phyloP scores from a whole-genome alignment of 2,329 filamentous ascomycete species.

The Ambrosiella xylebori region DNA sequence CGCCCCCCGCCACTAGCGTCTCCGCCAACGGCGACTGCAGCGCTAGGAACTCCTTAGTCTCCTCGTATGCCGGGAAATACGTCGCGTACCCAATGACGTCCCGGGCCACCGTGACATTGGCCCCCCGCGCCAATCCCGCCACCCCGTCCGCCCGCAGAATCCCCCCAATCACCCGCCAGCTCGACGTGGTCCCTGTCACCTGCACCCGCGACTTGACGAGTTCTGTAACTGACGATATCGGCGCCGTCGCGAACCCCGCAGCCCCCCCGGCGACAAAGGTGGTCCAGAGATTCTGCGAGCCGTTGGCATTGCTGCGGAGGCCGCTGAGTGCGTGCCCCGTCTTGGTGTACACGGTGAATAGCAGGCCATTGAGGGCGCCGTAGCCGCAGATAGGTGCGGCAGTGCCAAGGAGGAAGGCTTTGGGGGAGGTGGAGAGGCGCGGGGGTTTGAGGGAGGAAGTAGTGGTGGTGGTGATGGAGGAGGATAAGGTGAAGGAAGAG shows the following conservation, averaged over 20 bases:
- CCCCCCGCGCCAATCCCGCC: constrained; percentile 64
- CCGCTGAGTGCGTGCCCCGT: constrained; percentile 45
- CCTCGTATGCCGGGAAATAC: constrained; percentile 88
- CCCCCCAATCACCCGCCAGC: constrained; percentile 39
- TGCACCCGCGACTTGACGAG: constrained; percentile 86
- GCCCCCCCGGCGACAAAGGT: constrained; percentile 52
- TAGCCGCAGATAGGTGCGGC: constrained; percentile 79
- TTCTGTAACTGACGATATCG: constrained; percentile 70
- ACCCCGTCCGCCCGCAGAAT: constrained; percentile 42
- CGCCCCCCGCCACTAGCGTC: constrained; percentile 64
- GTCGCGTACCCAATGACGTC: constrained; percentile 93
- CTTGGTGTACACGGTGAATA: constrained; percentile 83
- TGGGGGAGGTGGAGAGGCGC: constrained; percentile 15
- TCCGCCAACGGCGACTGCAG: constrained; percentile 32
- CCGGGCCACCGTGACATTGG: constrained; percentile 60
- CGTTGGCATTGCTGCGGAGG: neutral
- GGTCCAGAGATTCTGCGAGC: neutral
- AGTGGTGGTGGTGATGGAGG: constrained; percentile 9
- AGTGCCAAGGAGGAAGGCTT: constrained; percentile 41
- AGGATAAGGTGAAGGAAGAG: neutral
- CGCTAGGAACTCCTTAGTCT: constrained; percentile 42
- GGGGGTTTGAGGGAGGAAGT: neutral
- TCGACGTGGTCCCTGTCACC: constrained; percentile 40
- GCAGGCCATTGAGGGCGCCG: constrained; percentile 74
- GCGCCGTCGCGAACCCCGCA: constrained; percentile 71